Percentiles rank a stretch among this genome's conserved stretches.
Evolutionary conservation across 2,329 filamentous ascomycete species (phyloP).

Genomic region (Aspergillus sclerotialis): DNA sequence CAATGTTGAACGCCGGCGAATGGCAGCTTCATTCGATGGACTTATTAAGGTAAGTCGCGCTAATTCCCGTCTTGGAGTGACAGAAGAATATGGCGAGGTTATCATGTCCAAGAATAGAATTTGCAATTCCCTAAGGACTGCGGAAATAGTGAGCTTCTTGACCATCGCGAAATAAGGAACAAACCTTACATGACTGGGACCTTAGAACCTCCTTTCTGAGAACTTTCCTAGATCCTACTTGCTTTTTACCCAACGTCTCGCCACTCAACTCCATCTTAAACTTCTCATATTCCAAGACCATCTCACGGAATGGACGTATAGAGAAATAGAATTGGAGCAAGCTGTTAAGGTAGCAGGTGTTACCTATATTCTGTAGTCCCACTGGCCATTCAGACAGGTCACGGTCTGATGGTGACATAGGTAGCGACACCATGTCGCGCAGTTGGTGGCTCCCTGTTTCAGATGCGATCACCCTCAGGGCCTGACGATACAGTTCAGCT

Average conservation of each 20-base stretch:
- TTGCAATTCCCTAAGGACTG: conserved; percentile 69
- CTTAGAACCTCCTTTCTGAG: conserved; percentile 50
- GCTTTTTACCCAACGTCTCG: conserved; percentile 57
- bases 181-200: conserved; percentile 66
- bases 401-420: conserved; percentile 21
- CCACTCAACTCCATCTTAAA: conserved; percentile 62
- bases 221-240: conserved; percentile 68
- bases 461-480: conserved; percentile 42
- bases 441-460: conserved; percentile 34
- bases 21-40: conserved; percentile 47
- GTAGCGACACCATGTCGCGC: conserved; percentile 26
- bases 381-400: conserved; percentile 60
- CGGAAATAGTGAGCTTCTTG: conserved; percentile 13
- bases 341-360: conserved; percentile 97
- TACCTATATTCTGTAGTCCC: conserved; percentile 87
- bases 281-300: conserved; percentile 69
- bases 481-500: conserved; percentile 38
- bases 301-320: conserved; percentile 69
- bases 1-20: conserved; percentile 43
- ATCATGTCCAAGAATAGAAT: conserved; percentile 66
- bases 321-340: conserved; percentile 93
- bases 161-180: not conserved
- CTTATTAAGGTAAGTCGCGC: conserved; percentile 71
- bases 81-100: conserved; percentile 52
- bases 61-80: conserved; percentile 67